Conservation (phyloP, 768 basidiomycete species). For the Tricholoma sp. region DNA sequence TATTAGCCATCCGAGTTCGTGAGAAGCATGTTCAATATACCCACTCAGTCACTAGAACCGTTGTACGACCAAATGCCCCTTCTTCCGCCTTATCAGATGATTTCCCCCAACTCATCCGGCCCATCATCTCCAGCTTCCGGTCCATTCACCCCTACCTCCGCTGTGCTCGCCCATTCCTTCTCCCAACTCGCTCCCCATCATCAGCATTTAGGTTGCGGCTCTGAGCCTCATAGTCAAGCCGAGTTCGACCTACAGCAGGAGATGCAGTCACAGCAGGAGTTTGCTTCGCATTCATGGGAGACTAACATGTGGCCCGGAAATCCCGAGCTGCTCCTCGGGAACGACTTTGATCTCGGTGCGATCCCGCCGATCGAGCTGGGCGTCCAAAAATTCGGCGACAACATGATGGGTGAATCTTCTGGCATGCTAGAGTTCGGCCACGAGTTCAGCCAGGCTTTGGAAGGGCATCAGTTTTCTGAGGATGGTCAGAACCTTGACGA, state of each 20-base stretch:
- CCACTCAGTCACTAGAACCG: conserved; percentile 39
- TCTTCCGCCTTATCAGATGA: conserved; percentile 38
- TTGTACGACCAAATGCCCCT: conserved; percentile 28
- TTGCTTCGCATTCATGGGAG: conserved; percentile 33
- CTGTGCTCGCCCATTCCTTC: conserved; percentile 24
- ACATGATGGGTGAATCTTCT: conserved; percentile 15
- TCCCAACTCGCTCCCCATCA: conserved; percentile 17
- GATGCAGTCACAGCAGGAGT: conserved; percentile 35
- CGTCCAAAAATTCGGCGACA: conserved; percentile 37
- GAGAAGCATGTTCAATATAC: conserved; percentile 40
- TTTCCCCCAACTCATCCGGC: conserved; percentile 49
- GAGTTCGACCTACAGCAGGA: conserved; percentile 34
- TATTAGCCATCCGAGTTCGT: conserved; percentile 46
- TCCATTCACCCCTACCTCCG: conserved; percentile 45
- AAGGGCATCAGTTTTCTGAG: conserved; percentile 18
- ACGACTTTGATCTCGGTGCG: conserved; percentile 63
- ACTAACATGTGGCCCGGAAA: conserved; percentile 26
- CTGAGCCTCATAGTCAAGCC: conserved; percentile 26
- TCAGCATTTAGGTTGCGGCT: conserved; percentile 10
- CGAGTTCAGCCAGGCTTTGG: conserved; percentile 22
- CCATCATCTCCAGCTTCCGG: conserved; percentile 45
- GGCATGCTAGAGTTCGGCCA: conserved; percentile 12
- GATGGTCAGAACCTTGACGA: conserved; percentile 19
- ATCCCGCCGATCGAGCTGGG: conserved; percentile 66
- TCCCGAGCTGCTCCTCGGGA: conserved; percentile 38